These are phyloP conservation scores for Botrytis paeoniae DNA, from an alignment of 2,329 filamentous ascomycete species.

Conservation along the genomic window DNA sequence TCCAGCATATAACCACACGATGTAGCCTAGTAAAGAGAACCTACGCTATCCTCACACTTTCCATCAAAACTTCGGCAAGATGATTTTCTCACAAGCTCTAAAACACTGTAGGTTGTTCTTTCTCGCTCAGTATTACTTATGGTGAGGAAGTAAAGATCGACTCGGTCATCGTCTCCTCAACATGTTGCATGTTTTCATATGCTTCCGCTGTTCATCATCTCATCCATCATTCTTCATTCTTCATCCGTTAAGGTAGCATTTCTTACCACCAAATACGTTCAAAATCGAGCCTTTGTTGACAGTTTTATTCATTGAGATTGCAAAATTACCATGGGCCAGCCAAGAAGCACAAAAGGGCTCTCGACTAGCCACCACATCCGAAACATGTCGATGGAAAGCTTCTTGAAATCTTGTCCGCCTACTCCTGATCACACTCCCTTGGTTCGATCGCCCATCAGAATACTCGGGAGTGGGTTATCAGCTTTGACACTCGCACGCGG, in stretches of 20 bases:
- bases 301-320: not conserved
- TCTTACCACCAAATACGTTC: not conserved
- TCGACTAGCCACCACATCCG: not conserved
- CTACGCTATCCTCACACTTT: not conserved
- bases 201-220: not conserved
- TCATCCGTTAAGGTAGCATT: not conserved
- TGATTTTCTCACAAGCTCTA: not conserved
- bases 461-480: conserved; percentile 8
- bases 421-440: not conserved
- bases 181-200: not conserved
- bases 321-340: not conserved
- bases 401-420: not conserved
- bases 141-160: not conserved
- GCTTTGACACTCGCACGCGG: not conserved
- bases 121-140: not conserved
- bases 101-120: conserved; percentile 3
- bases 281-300: not conserved
- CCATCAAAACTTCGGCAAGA: not conserved
- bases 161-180: not conserved
- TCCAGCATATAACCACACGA: not conserved
- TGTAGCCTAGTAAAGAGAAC: not conserved
- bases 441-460: not conserved
- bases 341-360: not conserved
- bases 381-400: not conserved
- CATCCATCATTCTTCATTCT: not conserved